A percentile compares a stretch with the other conserved stretches of the same genome.
phyloP scores from a whole-genome alignment of 2,329 filamentous ascomycete species.

The Emericellopsis cladophorae region DNA sequence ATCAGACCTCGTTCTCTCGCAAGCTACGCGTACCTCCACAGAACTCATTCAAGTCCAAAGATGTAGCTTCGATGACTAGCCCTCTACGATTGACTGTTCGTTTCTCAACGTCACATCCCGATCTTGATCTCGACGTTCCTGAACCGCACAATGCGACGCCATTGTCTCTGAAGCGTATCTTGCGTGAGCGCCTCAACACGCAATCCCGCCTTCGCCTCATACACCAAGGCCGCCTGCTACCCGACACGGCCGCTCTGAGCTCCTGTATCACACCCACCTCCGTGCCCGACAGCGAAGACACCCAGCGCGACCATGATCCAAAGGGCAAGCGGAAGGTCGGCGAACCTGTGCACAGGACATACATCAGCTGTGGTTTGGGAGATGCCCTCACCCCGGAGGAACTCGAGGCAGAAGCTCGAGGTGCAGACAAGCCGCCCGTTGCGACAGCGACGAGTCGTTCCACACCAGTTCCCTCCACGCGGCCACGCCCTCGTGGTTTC shows the following conservation, averaged over 20 bases:
- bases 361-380: slow-evolving; percentile 89
- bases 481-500: slow-evolving; percentile 54
- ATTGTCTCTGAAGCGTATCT: slow-evolving; percentile 67
- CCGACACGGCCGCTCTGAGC: slow-evolving; percentile 57
- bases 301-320: slow-evolving; percentile 11
- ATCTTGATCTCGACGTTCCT: slow-evolving; percentile 67
- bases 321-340: slow-evolving; percentile 49
- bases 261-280: slow-evolving; percentile 54
- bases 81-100: slow-evolving; percentile 70
- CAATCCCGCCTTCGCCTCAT: slow-evolving; percentile 75
- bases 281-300: slow-evolving; percentile 31
- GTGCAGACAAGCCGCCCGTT: slow-evolving; percentile 19
- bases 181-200: slow-evolving; percentile 60
- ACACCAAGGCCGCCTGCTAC: slow-evolving; percentile 74
- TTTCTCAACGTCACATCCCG: slow-evolving; percentile 76
- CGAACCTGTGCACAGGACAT: slow-evolving; percentile 47
- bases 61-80: background rate
- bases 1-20: too few relatives aligned
- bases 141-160: slow-evolving; percentile 58
- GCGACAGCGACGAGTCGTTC: slow-evolving; percentile 28
- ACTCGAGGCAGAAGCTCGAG: slow-evolving; percentile 52
- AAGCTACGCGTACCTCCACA: too few relatives aligned
- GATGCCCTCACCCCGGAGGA: slow-evolving; percentile 57
- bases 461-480: slow-evolving; percentile 12
- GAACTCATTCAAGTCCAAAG: too few relatives aligned